Conservation (phyloP, 257 asterid genomes). For the Primulina tabacum region DNA sequence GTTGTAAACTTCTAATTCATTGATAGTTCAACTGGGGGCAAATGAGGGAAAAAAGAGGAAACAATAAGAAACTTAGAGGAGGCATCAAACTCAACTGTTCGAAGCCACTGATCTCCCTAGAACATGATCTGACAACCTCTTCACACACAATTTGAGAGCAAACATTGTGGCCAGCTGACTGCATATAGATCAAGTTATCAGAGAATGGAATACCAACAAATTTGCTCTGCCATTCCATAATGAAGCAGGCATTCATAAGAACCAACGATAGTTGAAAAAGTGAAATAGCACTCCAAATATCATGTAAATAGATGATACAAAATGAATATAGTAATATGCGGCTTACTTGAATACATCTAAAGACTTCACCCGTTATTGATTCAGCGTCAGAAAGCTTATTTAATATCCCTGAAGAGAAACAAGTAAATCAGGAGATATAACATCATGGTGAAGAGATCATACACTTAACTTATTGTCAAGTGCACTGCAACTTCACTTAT, state of each 20-base stretch:
- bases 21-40: conserved; percentile 2
- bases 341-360: conserved; percentile 48
- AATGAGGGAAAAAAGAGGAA: conserved; percentile 1
- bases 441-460: conserved; percentile 17
- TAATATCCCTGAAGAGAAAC: conserved; percentile 60
- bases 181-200: conserved; percentile 26
- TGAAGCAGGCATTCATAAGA: background rate
- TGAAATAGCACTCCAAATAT: conserved; percentile 1
- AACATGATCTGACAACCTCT: conserved; percentile 74
- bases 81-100: conserved; percentile 61
- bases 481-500: background rate
- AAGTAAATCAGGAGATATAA: conserved; percentile 18
- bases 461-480: background rate
- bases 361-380: conserved; percentile 64
- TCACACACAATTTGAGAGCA: conserved; percentile 62
- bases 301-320: conserved; percentile 5
- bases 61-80: conserved; percentile 4
- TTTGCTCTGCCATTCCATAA: background rate
- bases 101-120: conserved; percentile 84
- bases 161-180: conserved; percentile 61
- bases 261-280: background rate
- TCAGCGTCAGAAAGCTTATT: conserved; percentile 82
- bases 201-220: conserved; percentile 20
- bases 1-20: too few relatives aligned
- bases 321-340: conserved; percentile 3